Conservation (phyloP, 192 early-diverging fungal species). For the Coemansia sp. region DNA sequence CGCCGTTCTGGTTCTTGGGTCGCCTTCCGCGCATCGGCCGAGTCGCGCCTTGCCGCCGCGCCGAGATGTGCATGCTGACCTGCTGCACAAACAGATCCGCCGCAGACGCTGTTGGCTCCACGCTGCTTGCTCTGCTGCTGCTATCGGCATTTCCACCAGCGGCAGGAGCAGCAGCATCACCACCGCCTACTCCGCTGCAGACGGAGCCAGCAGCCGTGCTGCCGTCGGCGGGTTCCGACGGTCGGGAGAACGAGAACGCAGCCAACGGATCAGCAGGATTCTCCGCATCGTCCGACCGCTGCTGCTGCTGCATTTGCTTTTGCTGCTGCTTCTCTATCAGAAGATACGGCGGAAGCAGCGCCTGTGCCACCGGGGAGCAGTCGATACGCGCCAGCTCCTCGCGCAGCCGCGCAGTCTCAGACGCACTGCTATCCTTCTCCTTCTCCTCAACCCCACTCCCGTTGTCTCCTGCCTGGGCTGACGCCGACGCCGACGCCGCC, state of each 20-base stretch:
- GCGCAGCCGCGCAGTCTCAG: slow-evolving; percentile 11
- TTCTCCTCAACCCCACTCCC: not conserved
- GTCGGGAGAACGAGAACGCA: not conserved
- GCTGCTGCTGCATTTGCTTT: too few species aligned
- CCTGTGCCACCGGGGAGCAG: slow-evolving; percentile 9
- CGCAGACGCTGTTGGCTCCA: slow-evolving; percentile 17
- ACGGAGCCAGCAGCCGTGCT: not conserved
- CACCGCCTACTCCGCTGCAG: not conserved
- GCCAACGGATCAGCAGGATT: too few species aligned
- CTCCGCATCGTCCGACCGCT: too few species aligned
- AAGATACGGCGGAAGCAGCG: slow-evolving; percentile 34
- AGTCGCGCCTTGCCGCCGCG: slow-evolving; percentile 3
- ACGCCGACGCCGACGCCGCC: not conserved
- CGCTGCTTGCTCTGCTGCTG: slow-evolving; percentile 46
- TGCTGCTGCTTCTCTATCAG: slow-evolving; percentile 9
- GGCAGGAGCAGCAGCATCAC: not conserved
- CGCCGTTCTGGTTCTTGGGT: slow-evolving; percentile 24
- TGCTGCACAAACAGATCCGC: slow-evolving; percentile 22
- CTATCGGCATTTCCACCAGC: not conserved
- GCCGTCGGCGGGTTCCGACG: not conserved
- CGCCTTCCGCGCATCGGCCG: slow-evolving; percentile 25
- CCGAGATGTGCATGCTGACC: slow-evolving; percentile 7
- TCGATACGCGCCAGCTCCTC: slow-evolving; percentile 31
- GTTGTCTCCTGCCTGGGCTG: not conserved
- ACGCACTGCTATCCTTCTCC: not conserved